Percentiles rank a stretch among this genome's conserved stretches.
phyloP scores from a whole-genome alignment of 441 rosid species.

The Jatropha multifida region DNA sequence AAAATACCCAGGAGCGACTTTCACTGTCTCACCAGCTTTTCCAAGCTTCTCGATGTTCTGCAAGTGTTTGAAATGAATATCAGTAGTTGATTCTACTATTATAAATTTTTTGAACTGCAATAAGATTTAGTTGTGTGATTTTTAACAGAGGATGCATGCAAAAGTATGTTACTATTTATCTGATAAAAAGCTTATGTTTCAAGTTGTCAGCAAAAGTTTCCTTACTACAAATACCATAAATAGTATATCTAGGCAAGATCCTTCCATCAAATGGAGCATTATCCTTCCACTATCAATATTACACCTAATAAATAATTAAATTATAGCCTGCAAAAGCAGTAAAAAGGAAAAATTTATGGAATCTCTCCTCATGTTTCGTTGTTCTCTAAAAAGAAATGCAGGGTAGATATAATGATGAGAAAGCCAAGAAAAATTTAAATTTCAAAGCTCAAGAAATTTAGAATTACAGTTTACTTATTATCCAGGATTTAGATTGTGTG shows the following conservation, averaged over 20 bases:
- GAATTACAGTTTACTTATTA: too few relatives aligned
- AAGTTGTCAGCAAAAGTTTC: background rate
- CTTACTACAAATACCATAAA: too few relatives aligned
- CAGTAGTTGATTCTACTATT: slow-evolving; percentile 8
- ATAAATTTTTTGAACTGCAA: background rate
- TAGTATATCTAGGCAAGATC: background rate
- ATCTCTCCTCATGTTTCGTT: background rate
- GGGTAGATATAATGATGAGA: background rate
- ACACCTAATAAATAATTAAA: background rate
- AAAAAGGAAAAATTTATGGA: background rate
- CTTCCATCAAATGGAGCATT: background rate
- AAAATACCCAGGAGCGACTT: slow-evolving; percentile 91
- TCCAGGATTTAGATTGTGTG: too few relatives aligned
- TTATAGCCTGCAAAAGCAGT: background rate
- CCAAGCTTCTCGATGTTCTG: slow-evolving; percentile 95
- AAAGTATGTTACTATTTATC: background rate
- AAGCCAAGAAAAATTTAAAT: background rate
- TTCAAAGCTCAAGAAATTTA: too few relatives aligned
- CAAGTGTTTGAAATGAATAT: slow-evolving; percentile 17
- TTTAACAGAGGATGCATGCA: background rate
- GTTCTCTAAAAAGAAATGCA: background rate
- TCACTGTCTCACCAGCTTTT: slow-evolving; percentile 82
- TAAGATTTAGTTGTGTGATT: background rate
- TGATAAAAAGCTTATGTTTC: background rate
- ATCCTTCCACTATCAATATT: background rate